A percentile compares a stretch with the other conserved stretches of the same genome.
phyloP scores from a whole-genome alignment of 192 early-diverging fungal species.

The Backusella mclennaniae region DNA sequence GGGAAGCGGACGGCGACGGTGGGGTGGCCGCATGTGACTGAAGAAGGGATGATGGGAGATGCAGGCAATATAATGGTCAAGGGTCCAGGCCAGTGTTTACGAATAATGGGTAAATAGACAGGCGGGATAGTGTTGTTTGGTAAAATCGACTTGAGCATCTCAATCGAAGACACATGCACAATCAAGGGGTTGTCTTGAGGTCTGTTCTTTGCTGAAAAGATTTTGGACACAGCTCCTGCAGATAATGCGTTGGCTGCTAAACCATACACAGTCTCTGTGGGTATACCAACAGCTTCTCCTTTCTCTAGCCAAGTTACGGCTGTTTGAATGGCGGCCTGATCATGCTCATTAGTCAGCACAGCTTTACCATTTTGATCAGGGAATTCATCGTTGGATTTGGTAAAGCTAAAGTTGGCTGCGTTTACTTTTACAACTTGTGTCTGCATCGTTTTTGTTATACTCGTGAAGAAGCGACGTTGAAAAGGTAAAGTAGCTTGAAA shows the following conservation, averaged over 20 bases:
- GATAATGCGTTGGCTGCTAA: conserved; percentile 87
- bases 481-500: conserved; percentile 1
- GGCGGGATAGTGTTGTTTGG: conserved; percentile 62
- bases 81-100: conserved; percentile 88
- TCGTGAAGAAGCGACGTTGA: conserved; percentile 4
- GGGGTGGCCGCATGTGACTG: conserved; percentile 79
- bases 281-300: conserved; percentile 80
- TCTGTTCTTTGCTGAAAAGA: conserved; percentile 86
- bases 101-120: conserved; percentile 68
- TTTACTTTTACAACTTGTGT: conserved; percentile 10
- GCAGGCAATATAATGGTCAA: conserved; percentile 88
- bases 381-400: not conserved
- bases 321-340: conserved; percentile 31
- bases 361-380: conserved; percentile 18
- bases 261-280: conserved; percentile 99
- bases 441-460: not conserved
- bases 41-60: conserved; percentile 63
- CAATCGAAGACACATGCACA: conserved; percentile 89
- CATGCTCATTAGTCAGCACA: conserved; percentile 11
- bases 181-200: conserved; percentile 97
- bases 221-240: conserved; percentile 61
- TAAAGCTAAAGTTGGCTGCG: conserved; percentile 9
- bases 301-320: conserved; percentile 56
- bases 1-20: conserved; percentile 94
- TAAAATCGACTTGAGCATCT: conserved; percentile 78